These are phyloP conservation scores for Aristolochia fimbriata DNA, from an alignment of 164 flowering plant species.

Conservation along the genomic window DNA sequence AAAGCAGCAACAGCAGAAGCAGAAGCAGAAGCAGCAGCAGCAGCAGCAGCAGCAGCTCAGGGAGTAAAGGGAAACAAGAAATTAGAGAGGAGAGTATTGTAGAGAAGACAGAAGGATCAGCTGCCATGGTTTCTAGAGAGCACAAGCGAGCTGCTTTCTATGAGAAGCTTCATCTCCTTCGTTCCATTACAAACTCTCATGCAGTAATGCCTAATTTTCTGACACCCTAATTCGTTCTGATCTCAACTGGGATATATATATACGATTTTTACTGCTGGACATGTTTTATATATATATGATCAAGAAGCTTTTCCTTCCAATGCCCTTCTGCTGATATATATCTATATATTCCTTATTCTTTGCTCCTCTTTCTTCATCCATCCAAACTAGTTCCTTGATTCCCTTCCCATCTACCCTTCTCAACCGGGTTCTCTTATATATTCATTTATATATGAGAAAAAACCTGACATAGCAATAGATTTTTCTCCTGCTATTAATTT, in stretches of 20 bases:
- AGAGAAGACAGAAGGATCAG: conserved; percentile 12
- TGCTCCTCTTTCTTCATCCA: background rate
- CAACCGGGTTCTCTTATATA: no score
- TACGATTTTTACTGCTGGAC: background rate
- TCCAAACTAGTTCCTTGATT: background rate
- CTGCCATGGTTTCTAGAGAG: conserved; percentile 69
- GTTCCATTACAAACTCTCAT: conserved; percentile 79
- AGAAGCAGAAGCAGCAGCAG: background rate
- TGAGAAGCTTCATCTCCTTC: conserved; percentile 93
- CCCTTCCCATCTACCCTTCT: background rate
- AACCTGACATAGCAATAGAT: no score
- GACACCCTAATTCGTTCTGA: background rate
- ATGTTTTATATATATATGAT: no score
- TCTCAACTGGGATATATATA: background rate
- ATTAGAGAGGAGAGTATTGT: conserved; percentile 12
- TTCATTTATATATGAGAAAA: no score
- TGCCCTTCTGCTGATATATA: no score
- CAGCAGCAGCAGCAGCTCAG: conserved; percentile 11
- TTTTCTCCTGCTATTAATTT: background rate
- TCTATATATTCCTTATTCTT: background rate
- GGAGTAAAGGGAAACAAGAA: conserved; percentile 4
- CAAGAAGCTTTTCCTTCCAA: no score
- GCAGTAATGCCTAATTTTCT: conserved; percentile 34
- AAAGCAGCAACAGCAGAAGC: conserved; percentile 7
- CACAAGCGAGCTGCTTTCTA: conserved; percentile 57